phyloP scores from a whole-genome alignment of 2,329 filamentous ascomycete genomes.

The Plenodomus biglobosus region DNA sequence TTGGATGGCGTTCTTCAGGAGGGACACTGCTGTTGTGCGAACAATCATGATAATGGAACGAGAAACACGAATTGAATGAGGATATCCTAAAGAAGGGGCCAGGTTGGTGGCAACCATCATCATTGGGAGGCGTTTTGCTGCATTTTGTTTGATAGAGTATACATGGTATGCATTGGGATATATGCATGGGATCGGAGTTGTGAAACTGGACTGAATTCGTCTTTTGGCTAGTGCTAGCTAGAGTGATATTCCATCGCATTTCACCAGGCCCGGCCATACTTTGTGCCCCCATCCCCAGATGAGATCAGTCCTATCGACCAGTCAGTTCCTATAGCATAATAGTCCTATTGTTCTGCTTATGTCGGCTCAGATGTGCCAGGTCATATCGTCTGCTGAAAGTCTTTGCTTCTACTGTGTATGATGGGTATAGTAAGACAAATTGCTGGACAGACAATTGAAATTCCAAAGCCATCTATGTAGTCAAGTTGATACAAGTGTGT shows the following conservation, averaged over 20 bases:
- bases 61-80: conserved; percentile 8
- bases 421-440: too few relatives aligned
- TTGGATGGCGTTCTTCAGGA: not conserved
- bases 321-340: too few relatives aligned
- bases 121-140: conserved; percentile 14
- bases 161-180: conserved; percentile 1
- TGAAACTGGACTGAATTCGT: not conserved
- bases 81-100: conserved; percentile 1
- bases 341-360: too few relatives aligned
- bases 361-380: too few relatives aligned
- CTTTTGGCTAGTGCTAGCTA: conserved; percentile 1
- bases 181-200: not conserved
- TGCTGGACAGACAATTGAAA: too few relatives aligned
- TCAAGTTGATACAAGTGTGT: too few relatives aligned
- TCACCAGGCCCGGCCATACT: not conserved
- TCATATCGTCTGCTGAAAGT: too few relatives aligned
- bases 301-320: too few relatives aligned
- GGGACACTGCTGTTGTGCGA: conserved; percentile 3
- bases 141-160: conserved; percentile 11
- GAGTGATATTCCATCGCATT: not conserved
- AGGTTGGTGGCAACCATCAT: not conserved
- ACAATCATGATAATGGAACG: conserved; percentile 13
- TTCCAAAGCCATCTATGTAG: too few relatives aligned
- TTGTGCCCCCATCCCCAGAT: too few relatives aligned
- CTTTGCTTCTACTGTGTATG: too few relatives aligned